phyloP scores from a whole-genome alignment of 2,329 filamentous ascomycete genomes.

The Emericellopsis cladophorae region DNA sequence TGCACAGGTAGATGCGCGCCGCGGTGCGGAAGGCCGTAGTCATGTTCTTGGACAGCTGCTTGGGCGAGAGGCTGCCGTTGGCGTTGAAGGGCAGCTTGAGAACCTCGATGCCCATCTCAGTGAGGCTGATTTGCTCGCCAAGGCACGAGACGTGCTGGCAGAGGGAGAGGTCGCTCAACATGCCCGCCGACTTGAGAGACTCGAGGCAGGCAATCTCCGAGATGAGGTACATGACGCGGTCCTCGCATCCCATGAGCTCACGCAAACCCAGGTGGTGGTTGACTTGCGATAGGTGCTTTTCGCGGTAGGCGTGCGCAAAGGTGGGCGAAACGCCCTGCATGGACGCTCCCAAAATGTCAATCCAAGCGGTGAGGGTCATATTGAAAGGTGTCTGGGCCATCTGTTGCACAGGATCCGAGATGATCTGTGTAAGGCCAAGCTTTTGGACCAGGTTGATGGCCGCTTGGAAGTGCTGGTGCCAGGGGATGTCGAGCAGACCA shows the following conservation, averaged over 20 bases:
- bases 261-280: constrained; percentile 59
- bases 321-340: constrained; percentile 78
- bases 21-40: constrained; percentile 84
- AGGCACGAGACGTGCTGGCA: constrained; percentile 86
- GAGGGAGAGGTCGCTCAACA: constrained; percentile 65
- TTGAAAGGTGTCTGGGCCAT: constrained; percentile 65
- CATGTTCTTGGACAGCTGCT: constrained; percentile 78
- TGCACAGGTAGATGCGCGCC: constrained; percentile 93
- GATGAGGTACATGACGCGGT: constrained; percentile 94
- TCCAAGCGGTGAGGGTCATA: constrained; percentile 91
- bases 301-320: constrained; percentile 90
- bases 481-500: constrained; percentile 78
- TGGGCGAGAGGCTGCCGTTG: constrained; percentile 66
- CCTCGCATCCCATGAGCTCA: constrained; percentile 95
- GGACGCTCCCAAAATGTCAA: constrained; percentile 89
- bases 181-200: constrained; percentile 68
- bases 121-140: constrained; percentile 73
- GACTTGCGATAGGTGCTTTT: constrained; percentile 67
- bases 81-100: constrained; percentile 50
- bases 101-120: constrained; percentile 51
- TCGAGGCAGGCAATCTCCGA: constrained; percentile 96
- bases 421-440: constrained; percentile 61
- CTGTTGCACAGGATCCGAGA: constrained; percentile 44
- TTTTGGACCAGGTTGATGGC: constrained; percentile 75
- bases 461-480: constrained; percentile 95